These are phyloP conservation scores for Fomes fomentarius DNA, from an alignment of 1,284 basidiomycete genomes.

Conservation along the genomic window DNA sequence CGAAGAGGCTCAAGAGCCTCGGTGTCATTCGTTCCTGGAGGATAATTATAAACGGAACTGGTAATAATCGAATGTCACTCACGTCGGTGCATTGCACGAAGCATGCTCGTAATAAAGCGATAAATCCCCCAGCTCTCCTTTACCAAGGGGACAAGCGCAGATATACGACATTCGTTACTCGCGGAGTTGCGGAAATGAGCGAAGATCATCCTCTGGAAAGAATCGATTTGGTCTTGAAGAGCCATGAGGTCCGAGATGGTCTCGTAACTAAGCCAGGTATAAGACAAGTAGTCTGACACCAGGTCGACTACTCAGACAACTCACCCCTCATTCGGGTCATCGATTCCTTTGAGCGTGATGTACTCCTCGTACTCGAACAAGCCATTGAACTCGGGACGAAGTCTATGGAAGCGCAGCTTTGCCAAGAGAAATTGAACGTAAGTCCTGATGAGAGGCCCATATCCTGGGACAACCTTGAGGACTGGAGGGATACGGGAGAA, in stretches of 20 bases:
- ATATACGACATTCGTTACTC: constrained; percentile 96
- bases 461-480: constrained; percentile 56
- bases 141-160: constrained; percentile 89
- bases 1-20: constrained; percentile 88
- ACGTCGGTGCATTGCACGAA: constrained; percentile 94
- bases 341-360: constrained; percentile 92
- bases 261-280: constrained; percentile 70
- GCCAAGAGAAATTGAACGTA: constrained; percentile 94
- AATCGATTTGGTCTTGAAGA: constrained; percentile 95
- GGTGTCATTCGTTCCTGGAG: constrained; percentile 79
- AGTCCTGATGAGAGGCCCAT: constrained; percentile 88
- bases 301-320: too few relatives aligned
- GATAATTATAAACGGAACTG: constrained; percentile 1
- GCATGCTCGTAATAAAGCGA: constrained; percentile 96
- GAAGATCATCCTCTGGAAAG: constrained; percentile 96
- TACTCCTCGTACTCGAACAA: constrained; percentile 98
- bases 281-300: too few relatives aligned
- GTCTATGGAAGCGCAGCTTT: constrained; percentile 93
- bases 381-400: constrained; percentile 95
- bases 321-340: constrained; percentile 97
- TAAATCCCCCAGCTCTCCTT: constrained; percentile 99
- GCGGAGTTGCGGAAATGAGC: constrained; percentile 87
- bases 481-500: neutral
- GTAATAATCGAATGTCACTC: constrained; percentile 31
- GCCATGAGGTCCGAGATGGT: constrained; percentile 96